Evolutionary conservation across 1,284 basidiomycete genomes (phyloP), one percentile per base, ranked within the genome.

Genomic region (Golubevia pallescens): DNA sequence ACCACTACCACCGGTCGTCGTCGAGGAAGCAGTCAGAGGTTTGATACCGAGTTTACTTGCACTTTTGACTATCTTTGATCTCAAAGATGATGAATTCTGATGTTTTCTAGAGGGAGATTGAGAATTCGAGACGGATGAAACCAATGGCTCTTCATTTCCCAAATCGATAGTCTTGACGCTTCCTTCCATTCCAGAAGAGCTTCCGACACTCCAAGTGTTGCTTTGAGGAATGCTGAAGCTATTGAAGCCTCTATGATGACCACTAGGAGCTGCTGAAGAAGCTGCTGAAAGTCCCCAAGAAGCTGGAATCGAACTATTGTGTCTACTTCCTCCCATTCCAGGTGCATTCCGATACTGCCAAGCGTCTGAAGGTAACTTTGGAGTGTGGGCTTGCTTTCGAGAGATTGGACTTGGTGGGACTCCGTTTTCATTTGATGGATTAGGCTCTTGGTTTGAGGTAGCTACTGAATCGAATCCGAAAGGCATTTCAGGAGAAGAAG

Each of bases 281-380:
- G 42, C 42, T 10, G 16, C 42, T 48, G 42, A 10, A 10, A 48
- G 16, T 48, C 42, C 42, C 42, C 42, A 48, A 16, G 53, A 42
- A 2, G 67, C 58, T 1, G 57, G 62, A 24, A 71, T 53, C 20
- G 64, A 54, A 21, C 60, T 59, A 13, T 55, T 54, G 13, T 53
- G 60, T 5, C 65, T 48, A n/a, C 54, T 19, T 21, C 65, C 69
- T 19, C 71, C 69, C 63, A 79, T 69, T 0, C 78, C 77, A 2
- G 78, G 78, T 16, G 75, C 80, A n/a, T 80, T 79, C 32, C 80
- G 77, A 60, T 71, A 83, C 63, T 75, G 74, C 80, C 78, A 81
- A 8, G 65, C 68, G 54, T 80, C 76, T 21, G 70, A 68, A 0
- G 65, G 63, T 0, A 61, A 60, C 32, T 83, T 83, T 3, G 80